Evolutionary conservation across 2,329 filamentous ascomycete species (phyloP).

Genomic region (Malbranchea zuffiana): DNA sequence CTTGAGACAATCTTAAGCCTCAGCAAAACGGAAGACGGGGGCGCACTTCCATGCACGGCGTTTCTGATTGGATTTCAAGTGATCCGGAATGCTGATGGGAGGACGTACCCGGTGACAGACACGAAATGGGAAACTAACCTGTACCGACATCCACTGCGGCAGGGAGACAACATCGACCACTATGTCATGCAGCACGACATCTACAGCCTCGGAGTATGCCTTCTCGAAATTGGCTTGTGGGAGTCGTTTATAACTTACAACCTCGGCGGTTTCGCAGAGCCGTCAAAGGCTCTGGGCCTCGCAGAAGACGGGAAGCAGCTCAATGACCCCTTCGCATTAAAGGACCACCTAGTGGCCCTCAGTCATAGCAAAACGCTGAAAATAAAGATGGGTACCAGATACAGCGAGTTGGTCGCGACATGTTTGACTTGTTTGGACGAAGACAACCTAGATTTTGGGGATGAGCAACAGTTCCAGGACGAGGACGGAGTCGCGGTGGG

Average conservation of each 20-base stretch:
- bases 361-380: constrained; percentile 14
- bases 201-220: constrained; percentile 42
- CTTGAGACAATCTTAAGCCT: constrained; percentile 23
- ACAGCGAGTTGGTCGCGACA: constrained; percentile 23
- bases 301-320: not conserved
- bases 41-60: too few species aligned
- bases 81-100: constrained; percentile 27
- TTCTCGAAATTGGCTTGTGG: constrained; percentile 43
- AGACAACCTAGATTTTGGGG: constrained; percentile 22
- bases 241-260: constrained; percentile 16
- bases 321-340: constrained; percentile 12
- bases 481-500: constrained; percentile 23
- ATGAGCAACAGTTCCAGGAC: constrained; percentile 22
- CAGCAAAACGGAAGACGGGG: not conserved
- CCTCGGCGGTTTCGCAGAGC: too few species aligned
- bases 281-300: too few species aligned
- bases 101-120: constrained; percentile 28
- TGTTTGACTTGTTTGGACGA: constrained; percentile 30
- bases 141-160: constrained; percentile 40
- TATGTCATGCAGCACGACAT: constrained; percentile 44
- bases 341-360: constrained; percentile 6
- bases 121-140: constrained; percentile 28
- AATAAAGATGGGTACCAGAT: constrained; percentile 22
- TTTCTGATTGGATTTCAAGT: constrained; percentile 38
- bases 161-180: constrained; percentile 26